A percentile compares a stretch with the other conserved stretches of the same genome.
These are phyloP conservation scores for Diaporthe citrichinensis DNA, from an alignment of 2,329 filamentous ascomycete species.

Conservation along the genomic window DNA sequence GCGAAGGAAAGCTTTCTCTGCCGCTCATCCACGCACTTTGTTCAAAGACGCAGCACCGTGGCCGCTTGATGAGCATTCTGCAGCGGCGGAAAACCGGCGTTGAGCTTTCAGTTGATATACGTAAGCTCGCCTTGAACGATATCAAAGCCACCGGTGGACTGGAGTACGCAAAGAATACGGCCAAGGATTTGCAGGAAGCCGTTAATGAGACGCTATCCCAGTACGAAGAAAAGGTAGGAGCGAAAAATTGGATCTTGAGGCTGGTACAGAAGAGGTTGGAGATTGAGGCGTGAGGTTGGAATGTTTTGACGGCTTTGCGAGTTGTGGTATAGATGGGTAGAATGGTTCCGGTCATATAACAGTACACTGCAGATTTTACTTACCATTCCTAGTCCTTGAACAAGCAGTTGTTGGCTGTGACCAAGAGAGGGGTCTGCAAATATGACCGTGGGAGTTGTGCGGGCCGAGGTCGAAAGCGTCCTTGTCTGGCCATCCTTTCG, in stretches of 20 bases:
- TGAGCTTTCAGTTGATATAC: neutral
- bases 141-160: conserved; percentile 11
- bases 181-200: conserved; percentile 7
- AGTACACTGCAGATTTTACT: too few relatives aligned
- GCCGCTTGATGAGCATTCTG: neutral
- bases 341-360: neutral
- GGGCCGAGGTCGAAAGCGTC: neutral
- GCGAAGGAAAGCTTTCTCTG: conserved; percentile 11
- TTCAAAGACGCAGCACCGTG: neutral
- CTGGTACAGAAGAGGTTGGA: conserved; percentile 9
- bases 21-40: neutral
- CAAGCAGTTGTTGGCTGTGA: too few relatives aligned
- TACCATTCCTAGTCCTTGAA: too few relatives aligned
- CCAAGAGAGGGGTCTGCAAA: too few relatives aligned
- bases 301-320: neutral
- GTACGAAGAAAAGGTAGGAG: conserved; percentile 9
- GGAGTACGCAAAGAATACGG: conserved; percentile 1
- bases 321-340: neutral
- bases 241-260: conserved; percentile 10
- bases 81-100: neutral
- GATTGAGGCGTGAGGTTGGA: neutral
- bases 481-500: neutral
- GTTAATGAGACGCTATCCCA: neutral
- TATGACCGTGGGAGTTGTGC: neutral
- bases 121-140: conserved; percentile 1